phyloP scores from a whole-genome alignment of 495 filamentous ascomycete genomes.

The Xylaria sp. region DNA sequence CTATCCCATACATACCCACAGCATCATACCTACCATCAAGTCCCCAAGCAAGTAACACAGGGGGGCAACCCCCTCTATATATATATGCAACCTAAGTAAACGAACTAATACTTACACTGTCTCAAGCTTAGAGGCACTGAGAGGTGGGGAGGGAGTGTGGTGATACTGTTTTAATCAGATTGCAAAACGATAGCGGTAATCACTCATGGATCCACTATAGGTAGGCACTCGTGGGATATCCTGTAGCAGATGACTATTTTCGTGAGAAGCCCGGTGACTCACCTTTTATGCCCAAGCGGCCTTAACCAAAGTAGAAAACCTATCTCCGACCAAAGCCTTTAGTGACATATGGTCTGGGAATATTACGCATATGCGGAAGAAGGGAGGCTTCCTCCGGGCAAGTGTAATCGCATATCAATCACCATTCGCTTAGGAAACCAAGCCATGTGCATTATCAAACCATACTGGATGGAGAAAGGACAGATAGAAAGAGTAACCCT shows the following conservation, averaged over 20 bases:
- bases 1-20: too few relatives aligned
- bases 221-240: background rate
- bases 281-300: background rate
- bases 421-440: constrained; percentile 25
- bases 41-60: background rate
- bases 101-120: background rate
- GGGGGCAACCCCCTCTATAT: too few relatives aligned
- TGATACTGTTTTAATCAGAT: too few relatives aligned
- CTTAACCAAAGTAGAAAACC: background rate
- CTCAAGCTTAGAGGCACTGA: background rate
- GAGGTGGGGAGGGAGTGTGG: too few relatives aligned
- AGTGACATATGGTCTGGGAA: background rate
- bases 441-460: constrained; percentile 46
- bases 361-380: background rate
- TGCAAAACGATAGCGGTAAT: background rate
- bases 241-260: background rate
- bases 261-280: constrained; percentile 2
- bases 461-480: constrained; percentile 43
- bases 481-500: constrained; percentile 44
- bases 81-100: too few relatives aligned
- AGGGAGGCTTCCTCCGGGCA: background rate
- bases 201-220: background rate
- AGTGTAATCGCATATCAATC: background rate
- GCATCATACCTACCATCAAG: background rate
- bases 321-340: background rate